Evolutionary conservation across 78 protist species (phyloP), one percentile per base, ranked within the genome.

Genomic region (Dictyostelium citrinum): DNA sequence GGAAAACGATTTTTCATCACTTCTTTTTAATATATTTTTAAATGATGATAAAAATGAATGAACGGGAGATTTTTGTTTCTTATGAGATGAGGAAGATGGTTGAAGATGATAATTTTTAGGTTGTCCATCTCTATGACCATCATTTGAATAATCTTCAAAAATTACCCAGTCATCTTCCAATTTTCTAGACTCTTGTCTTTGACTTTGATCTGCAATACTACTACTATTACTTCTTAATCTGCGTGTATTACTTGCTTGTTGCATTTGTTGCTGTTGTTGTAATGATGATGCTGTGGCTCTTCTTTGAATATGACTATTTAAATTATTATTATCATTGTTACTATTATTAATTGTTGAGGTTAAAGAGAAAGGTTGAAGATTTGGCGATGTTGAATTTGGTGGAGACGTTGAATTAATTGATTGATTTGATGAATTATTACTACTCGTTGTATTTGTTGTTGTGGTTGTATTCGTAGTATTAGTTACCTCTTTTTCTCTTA

Each of bases 161-260:
- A 88, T 76, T 29, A 88, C 85, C 93, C 93, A 88, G 29, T 88
- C 93, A 41, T 88, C 85, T 2, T 76, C 93, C 5, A 33, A 55
- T 29, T 60, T 61, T 71, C 67, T 76, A 1, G 83, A 31, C 35
- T 86, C 92, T 79, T 78, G 82, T 27, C 76, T 58, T 85, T 76
- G 91, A n/a, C 55, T 77, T 77, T 51, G 77, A 24, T 88, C 93
- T 22, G 85, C 93, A 17, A 88, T 39, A 46, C 85, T 78, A 35
- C 85, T 78, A 78, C 85, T 78, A 55, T 88, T 88, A 88, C 93
- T 88, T 55, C 93, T 88, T 20, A 78, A 22, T 68, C 93, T 76
- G 24, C 31, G 76, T 31, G 55, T 46, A 77, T 46, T 46, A 77
- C 31, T 77, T 20, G 41, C 24, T 49, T 24, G 39, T 29, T 20